phyloP scores from a whole-genome alignment of 2,329 filamentous ascomycete species.

The Penicillium sp. region DNA sequence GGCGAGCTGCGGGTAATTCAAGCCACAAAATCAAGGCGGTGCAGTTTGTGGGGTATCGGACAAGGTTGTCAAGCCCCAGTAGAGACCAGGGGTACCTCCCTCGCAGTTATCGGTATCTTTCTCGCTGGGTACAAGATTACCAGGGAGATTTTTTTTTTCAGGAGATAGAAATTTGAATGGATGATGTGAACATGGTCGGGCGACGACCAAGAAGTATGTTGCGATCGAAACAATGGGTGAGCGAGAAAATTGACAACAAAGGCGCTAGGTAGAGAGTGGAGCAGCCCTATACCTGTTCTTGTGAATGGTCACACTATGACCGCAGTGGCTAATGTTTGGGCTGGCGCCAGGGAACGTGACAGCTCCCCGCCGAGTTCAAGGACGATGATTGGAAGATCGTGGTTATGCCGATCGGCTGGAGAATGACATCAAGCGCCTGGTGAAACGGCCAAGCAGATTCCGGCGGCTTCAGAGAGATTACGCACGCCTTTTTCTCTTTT shows the following conservation, averaged over 20 bases:
- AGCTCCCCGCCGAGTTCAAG: slow-evolving; percentile 14
- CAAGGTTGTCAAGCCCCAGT: background rate
- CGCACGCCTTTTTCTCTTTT: background rate
- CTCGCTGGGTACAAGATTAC: background rate
- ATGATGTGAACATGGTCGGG: background rate
- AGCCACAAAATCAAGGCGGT: background rate
- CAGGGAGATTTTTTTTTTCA: background rate
- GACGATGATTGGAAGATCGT: slow-evolving; percentile 29
- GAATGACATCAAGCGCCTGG: slow-evolving; percentile 40
- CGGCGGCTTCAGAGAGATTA: slow-evolving; percentile 16
- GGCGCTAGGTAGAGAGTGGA: slow-evolving; percentile 13
- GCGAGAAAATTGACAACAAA: slow-evolving; percentile 13
- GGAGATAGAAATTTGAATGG: background rate
- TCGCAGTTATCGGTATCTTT: background rate
- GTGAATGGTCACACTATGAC: slow-evolving; percentile 26
- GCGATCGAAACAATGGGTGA: background rate
- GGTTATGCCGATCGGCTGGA: slow-evolving; percentile 25
- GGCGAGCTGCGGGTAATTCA: background rate
- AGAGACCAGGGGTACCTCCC: background rate
- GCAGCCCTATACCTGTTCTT: slow-evolving; percentile 6
- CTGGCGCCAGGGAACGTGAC: slow-evolving; percentile 14
- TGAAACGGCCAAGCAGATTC: slow-evolving; percentile 29
- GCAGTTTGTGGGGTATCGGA: background rate
- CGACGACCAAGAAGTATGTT: background rate
- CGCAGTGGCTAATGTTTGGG: slow-evolving; percentile 27